Base-by-base conservation (phyloP, 169 alveolate genomes). In the Eimeria praecox region DNA sequence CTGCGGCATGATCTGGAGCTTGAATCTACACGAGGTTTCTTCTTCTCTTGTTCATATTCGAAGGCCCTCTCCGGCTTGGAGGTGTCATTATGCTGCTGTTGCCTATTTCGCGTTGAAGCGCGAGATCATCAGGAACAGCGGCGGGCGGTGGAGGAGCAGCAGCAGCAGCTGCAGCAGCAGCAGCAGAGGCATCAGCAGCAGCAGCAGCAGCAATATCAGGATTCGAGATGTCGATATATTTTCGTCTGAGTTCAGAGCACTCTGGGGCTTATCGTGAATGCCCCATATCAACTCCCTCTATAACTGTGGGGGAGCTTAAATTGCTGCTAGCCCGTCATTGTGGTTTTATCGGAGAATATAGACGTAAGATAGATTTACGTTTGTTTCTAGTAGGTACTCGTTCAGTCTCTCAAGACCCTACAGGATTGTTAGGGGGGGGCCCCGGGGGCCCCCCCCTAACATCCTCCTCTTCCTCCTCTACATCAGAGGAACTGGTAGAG, bases 211-310 rank as follows among this genome's bases (percentile, higher is more conserved):
- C 82, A 30, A 46, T 46, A 71, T 42, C 82, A 71, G 82, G 30
- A 66, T 24, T 30, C 18, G 78, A 24, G 40, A 87, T 90, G 95
- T 82, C 69, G 78, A 54, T 90, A n/a, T 90, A 90, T 86, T 90
- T 52, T 35, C 95, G 95, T 2, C 75, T 90, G 18, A 90, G 66
- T 49, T 66, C 87, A 14, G 95, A 90, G 75, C 95, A 90, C 35
- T 85, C 95, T 38, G 95, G 95, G n/a, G 54, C 95, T 62, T 90
- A 90, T 75, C 69, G 95, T 18, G 87, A 90, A 52, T 90, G 95
- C 54, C 77, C 88, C 38, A 54, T 90, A 27, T 27, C 78, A 22
- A 27, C 77, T 18, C 56, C 87, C 75, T 54, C 95, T 3, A 42
- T 73, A 22, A 46, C 90, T 0, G 78, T 73, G 49, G 77, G 59